Conservation (phyloP, 2,329 filamentous ascomycete species). For the Colletotrichum salicis region DNA sequence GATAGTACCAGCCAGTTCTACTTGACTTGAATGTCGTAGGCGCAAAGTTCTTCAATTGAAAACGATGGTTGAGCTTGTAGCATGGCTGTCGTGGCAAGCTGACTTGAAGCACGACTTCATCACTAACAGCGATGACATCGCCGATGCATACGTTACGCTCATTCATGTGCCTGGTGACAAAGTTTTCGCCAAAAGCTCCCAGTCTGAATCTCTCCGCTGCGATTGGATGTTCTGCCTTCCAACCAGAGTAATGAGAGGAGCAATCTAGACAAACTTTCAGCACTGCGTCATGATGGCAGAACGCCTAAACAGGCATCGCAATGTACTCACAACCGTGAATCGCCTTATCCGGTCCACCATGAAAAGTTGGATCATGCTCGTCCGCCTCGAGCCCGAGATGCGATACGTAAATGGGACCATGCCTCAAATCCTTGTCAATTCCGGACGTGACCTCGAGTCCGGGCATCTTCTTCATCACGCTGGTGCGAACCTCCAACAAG, state of each 20-base stretch:
- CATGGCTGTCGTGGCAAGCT: slow-evolving; percentile 72
- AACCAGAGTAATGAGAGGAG: slow-evolving; percentile 66
- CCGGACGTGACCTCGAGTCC: slow-evolving; percentile 63
- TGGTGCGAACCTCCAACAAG: slow-evolving; percentile 67
- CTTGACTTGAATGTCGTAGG: slow-evolving; percentile 65
- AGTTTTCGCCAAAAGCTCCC: slow-evolving; percentile 73
- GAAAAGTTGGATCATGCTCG: slow-evolving; percentile 70
- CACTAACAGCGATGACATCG: slow-evolving; percentile 65
- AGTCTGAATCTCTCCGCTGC: slow-evolving; percentile 62
- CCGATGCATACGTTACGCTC: slow-evolving; percentile 75
- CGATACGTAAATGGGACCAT: slow-evolving; percentile 57
- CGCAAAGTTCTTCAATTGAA: slow-evolving; percentile 71
- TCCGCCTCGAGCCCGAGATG: slow-evolving; percentile 66
- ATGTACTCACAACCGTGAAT: slow-evolving; percentile 64
- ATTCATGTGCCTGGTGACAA: slow-evolving; percentile 67
- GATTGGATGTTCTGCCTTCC: slow-evolving; percentile 63
- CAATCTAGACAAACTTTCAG: slow-evolving; percentile 58
- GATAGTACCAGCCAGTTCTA: slow-evolving; percentile 74
- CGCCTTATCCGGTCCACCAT: slow-evolving; percentile 72
- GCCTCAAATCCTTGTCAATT: slow-evolving; percentile 63
- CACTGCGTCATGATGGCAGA: background rate
- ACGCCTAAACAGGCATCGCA: background rate
- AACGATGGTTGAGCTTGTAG: slow-evolving; percentile 76
- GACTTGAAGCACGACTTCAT: slow-evolving; percentile 65
- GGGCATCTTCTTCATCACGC: slow-evolving; percentile 65